Percentiles rank a stretch among this genome's conserved stretches.
phyloP scores from a whole-genome alignment of 78 protist genomes.

The Goniomonas avonlea region DNA sequence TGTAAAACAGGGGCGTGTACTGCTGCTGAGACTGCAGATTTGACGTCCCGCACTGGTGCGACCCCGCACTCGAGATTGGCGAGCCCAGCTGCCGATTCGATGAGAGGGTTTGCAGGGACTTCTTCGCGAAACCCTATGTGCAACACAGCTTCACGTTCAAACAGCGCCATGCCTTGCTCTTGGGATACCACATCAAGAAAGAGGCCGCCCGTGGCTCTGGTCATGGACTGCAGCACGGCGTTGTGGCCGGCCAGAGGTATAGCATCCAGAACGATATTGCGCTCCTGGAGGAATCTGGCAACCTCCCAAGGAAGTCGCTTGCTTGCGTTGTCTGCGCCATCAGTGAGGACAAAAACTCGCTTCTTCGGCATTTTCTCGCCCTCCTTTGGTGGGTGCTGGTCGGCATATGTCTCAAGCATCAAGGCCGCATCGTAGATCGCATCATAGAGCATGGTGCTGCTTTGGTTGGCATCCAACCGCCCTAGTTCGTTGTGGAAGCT shows the following conservation, averaged over 20 bases:
- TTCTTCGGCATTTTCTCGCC: not conserved
- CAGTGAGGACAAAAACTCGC: not conserved
- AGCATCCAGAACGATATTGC: too few relatives aligned
- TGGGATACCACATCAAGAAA: too few relatives aligned
- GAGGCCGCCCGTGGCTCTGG: too few relatives aligned
- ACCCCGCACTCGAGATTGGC: too few relatives aligned
- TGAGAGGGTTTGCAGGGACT: not conserved
- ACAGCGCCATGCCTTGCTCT: not conserved
- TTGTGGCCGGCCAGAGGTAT: too few relatives aligned
- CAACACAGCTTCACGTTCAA: not conserved
- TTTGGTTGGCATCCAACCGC: not conserved
- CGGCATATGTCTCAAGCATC: too few relatives aligned
- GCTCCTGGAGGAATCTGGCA: too few relatives aligned
- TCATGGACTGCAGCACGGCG: too few relatives aligned
- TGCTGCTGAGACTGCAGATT: not conserved
- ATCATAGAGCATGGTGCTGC: not conserved
- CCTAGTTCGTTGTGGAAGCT: not conserved
- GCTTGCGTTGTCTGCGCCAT: conserved; percentile 2
- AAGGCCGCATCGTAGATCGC: not conserved
- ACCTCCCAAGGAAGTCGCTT: too few relatives aligned
- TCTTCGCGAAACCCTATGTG: not conserved
- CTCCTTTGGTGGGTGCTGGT: not conserved
- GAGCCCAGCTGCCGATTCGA: too few relatives aligned
- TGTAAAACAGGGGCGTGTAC: not conserved
- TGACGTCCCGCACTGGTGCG: too few relatives aligned